A percentile compares a stretch with the other conserved stretches of the same genome.
Evolutionary conservation across 2,329 filamentous ascomycete species (phyloP).

Genomic region (Camillea tinctor): DNA sequence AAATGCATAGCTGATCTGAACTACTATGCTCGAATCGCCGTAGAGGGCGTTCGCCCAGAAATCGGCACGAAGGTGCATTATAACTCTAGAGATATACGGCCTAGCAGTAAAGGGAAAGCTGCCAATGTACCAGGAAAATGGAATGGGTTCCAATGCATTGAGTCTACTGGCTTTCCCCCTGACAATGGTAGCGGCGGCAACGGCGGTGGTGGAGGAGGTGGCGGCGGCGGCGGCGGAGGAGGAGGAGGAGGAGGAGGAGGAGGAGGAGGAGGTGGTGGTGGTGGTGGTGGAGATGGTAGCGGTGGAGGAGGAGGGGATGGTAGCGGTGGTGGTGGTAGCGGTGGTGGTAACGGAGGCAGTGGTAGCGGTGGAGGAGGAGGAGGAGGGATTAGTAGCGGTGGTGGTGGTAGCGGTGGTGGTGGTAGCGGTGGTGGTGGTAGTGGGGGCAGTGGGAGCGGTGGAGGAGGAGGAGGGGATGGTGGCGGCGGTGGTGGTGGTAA

Average conservation of each 20-base stretch:
- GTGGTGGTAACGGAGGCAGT: not conserved
- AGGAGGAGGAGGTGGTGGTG: no score
- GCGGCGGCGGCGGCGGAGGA: not conserved
- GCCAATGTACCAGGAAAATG: not conserved
- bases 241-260: not conserved
- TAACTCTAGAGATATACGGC: not conserved
- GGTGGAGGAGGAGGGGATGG: no score
- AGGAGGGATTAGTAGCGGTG: no score
- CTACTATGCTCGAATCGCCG: conserved; percentile 17
- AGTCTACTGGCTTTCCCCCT: not conserved
- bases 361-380: not conserved
- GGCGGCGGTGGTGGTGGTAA: not conserved
- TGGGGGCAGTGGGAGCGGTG: no score
- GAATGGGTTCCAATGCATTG: not conserved
- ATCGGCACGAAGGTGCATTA: not conserved
- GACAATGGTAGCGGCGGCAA: no score
- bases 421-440: no score
- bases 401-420: no score
- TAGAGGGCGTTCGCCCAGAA: conserved; percentile 11
- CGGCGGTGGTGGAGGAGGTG: not conserved
- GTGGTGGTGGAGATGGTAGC: no score
- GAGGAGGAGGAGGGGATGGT: not conserved
- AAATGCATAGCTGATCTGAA: conserved; percentile 12
- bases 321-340: not conserved
- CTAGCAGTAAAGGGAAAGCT: not conserved